These are phyloP conservation scores for Sclerotinia spermophila DNA, from an alignment of 2,329 filamentous ascomycete genomes.

Conservation along the genomic window DNA sequence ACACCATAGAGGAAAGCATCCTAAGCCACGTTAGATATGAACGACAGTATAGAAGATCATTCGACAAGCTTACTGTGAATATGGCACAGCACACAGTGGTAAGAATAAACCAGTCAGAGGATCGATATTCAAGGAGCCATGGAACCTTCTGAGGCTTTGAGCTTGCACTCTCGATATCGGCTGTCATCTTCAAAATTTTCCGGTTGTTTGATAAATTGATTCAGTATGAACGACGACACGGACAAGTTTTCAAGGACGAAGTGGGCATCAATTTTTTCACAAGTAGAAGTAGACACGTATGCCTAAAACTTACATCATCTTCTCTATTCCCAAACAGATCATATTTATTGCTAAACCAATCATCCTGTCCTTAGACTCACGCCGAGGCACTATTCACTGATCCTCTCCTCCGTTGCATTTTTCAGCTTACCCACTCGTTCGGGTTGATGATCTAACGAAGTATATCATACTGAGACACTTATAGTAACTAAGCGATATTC, in stretches of 20 bases:
- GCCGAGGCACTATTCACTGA: neutral
- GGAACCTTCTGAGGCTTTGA: neutral
- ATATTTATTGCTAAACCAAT: neutral
- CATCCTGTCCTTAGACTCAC: neutral
- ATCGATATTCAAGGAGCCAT: slow-evolving; percentile 26
- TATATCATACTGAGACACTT: slow-evolving; percentile 6
- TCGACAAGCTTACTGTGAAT: slow-evolving; percentile 17
- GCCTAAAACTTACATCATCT: slow-evolving; percentile 5
- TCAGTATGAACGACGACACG: neutral
- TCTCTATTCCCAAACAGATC: neutral
- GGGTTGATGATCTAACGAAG: slow-evolving; percentile 3
- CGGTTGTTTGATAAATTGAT: neutral
- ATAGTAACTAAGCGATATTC: neutral
- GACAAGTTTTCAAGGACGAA: neutral
- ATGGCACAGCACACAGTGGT: slow-evolving; percentile 20
- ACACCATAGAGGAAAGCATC: slow-evolving; percentile 60
- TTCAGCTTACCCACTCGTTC: neutral
- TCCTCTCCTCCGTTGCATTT: neutral
- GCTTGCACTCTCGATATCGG: slow-evolving; percentile 8
- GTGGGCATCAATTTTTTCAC: neutral
- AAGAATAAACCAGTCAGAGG: slow-evolving; percentile 22
- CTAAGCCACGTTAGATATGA: slow-evolving; percentile 21
- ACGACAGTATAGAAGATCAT: neutral
- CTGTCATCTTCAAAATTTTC: slow-evolving; percentile 6
- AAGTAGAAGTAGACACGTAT: slow-evolving; percentile 8